A percentile compares a stretch with the other conserved stretches of the same genome.
Conservation (phyloP, 495 filamentous ascomycete species). For the Penicillium soppii region DNA sequence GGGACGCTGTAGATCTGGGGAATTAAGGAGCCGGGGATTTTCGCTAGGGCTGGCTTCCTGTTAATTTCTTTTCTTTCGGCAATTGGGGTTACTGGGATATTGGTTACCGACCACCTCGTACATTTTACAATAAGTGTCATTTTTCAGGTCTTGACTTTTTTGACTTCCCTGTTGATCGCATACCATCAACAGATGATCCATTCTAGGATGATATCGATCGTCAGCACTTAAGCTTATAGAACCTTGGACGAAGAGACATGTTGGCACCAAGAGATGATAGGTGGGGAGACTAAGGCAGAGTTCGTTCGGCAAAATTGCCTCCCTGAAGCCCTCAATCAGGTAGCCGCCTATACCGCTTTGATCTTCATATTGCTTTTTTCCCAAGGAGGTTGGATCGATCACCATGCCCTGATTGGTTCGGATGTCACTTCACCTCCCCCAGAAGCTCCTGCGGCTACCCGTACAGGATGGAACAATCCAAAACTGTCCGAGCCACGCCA, state of each 20-base stretch:
- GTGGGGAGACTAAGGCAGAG: conserved; percentile 7
- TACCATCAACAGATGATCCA: neutral
- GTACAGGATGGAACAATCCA: conserved; percentile 26
- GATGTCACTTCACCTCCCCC: conserved; percentile 12
- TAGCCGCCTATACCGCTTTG: neutral
- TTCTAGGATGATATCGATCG: neutral
- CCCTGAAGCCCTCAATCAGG: neutral
- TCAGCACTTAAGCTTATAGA: neutral
- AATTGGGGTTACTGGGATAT: no score
- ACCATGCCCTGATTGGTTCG: conserved; percentile 12
- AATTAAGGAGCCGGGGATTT: neutral
- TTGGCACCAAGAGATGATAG: neutral
- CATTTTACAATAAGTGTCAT: no score
- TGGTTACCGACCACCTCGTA: no score
- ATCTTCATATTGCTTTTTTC: conserved; percentile 10
- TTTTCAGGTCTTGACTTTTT: no score
- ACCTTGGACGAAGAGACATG: neutral
- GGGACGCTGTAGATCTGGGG: conserved; percentile 14
- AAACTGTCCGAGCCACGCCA: conserved; percentile 17
- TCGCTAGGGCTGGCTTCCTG: neutral
- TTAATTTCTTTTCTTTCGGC: neutral
- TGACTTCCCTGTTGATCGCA: no score
- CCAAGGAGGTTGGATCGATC: conserved; percentile 10
- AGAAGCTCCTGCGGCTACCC: conserved; percentile 24
- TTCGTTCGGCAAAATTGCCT: conserved; percentile 2